These are phyloP conservation scores for Coemansia sp. DNA, from an alignment of 192 early-diverging fungal genomes.

Conservation along the genomic window DNA sequence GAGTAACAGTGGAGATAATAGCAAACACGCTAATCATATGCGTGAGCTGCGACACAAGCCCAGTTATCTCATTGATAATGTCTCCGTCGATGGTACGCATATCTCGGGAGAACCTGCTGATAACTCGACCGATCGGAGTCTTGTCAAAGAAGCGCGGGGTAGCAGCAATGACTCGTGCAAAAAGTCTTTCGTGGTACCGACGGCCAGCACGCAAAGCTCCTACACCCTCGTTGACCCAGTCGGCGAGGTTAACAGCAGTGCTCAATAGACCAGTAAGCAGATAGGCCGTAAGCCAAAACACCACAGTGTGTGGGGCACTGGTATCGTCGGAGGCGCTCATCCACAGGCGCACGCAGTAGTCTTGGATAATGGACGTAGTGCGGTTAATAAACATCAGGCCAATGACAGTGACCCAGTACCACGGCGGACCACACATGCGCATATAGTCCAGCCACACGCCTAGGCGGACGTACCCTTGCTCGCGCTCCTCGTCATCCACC, in stretches of 20 bases:
- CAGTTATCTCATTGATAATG: conserved; percentile 57
- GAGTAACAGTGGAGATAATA: conserved; percentile 68
- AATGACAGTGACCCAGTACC: conserved; percentile 58
- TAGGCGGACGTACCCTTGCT: conserved; percentile 75
- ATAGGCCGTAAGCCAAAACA: conserved; percentile 68
- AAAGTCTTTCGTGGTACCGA: conserved; percentile 60
- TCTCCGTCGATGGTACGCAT: conserved; percentile 81
- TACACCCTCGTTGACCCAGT: conserved; percentile 23
- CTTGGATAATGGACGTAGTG: conserved; percentile 58
- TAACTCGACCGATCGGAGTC: conserved; percentile 86
- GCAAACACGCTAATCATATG: conserved; percentile 62
- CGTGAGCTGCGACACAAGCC: conserved; percentile 59
- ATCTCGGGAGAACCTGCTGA: conserved; percentile 90
- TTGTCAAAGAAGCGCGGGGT: conserved; percentile 89
- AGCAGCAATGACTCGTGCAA: conserved; percentile 67
- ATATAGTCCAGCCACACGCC: conserved; percentile 81
- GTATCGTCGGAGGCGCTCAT: conserved; percentile 16
- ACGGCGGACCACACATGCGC: conserved; percentile 64
- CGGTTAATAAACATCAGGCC: conserved; percentile 45
- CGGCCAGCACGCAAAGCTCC: conserved; percentile 60
- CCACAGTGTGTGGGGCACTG: conserved; percentile 7
- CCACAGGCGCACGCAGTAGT: conserved; percentile 73
- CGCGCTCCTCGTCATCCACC: conserved; percentile 83
- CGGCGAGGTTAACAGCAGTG: conserved; percentile 45
- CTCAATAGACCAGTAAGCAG: conserved; percentile 59